Evolutionary conservation across 495 filamentous ascomycete genomes (phyloP).

Genomic region (Baudoinia panamericana): DNA sequence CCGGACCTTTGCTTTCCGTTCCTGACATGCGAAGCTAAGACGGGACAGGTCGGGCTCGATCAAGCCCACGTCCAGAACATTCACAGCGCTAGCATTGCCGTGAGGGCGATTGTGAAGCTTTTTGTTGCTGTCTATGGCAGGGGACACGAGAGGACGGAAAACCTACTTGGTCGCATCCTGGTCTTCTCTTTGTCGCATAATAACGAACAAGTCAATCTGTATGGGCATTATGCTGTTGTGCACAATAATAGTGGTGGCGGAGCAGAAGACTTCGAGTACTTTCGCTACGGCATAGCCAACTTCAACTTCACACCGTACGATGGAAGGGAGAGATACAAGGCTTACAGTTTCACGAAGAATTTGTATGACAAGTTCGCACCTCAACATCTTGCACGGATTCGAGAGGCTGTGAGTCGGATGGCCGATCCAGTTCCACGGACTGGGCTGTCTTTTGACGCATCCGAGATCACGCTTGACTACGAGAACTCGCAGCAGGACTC

Average conservation of each 20-base stretch:
- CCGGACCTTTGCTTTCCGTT: too few species aligned
- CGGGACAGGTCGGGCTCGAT: too few species aligned
- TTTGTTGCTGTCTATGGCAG: not conserved
- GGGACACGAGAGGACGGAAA: not conserved
- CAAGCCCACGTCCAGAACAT: too few species aligned
- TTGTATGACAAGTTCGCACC: constrained; percentile 4
- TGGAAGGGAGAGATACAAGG: constrained; percentile 2
- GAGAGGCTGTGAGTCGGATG: not conserved
- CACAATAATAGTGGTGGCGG: not conserved
- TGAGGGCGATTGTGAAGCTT: not conserved
- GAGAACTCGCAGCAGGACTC: constrained; percentile 2
- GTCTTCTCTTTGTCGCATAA: constrained; percentile 6
- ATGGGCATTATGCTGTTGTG: constrained; percentile 3
- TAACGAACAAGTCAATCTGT: not conserved
- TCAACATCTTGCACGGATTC: constrained; percentile 4
- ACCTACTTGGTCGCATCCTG: constrained; percentile 1
- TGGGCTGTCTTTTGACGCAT: constrained; percentile 2
- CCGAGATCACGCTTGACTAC: not conserved
- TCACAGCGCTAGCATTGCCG: too few species aligned
- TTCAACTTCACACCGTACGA: constrained; percentile 4
- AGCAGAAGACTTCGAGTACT: not conserved
- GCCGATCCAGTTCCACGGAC: constrained; percentile 1
- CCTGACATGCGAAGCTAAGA: too few species aligned
- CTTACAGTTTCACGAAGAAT: constrained; percentile 5
- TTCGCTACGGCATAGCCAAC: constrained; percentile 2